A percentile compares a stretch with the other conserved stretches of the same genome.
Evolutionary conservation across 306 rosid species (phyloP).

Genomic region (Prunus armeniaca): DNA sequence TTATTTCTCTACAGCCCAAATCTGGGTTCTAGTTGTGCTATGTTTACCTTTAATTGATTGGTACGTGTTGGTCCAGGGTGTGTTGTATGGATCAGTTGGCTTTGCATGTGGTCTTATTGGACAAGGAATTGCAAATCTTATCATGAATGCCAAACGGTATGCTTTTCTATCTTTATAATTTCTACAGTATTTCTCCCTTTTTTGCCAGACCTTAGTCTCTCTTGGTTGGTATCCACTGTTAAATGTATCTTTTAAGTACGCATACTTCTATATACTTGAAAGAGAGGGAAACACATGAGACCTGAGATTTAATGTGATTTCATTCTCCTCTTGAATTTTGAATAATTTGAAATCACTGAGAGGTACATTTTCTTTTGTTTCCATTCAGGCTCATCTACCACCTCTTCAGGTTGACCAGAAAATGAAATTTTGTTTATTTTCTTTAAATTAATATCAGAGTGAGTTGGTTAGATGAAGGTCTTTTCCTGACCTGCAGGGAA

Average conservation of each 20-base stretch:
- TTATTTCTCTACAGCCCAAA: background rate
- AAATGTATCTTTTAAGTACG: background rate
- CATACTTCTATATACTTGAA: background rate
- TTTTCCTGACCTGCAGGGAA: background rate
- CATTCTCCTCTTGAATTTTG: background rate
- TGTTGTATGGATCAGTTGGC: slow-evolving; percentile 84
- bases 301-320: background rate
- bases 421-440: background rate
- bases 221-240: background rate
- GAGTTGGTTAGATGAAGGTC: background rate
- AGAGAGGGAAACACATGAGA: background rate
- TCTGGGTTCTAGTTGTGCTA: background rate
- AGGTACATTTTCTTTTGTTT: background rate
- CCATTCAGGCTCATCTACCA: background rate
- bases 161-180: background rate
- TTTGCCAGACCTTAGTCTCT: background rate
- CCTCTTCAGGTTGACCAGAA: background rate
- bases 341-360: background rate
- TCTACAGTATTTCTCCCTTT: background rate
- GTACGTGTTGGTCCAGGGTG: slow-evolving; percentile 56
- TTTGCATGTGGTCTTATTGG: slow-evolving; percentile 93
- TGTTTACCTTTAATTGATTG: background rate
- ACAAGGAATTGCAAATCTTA: slow-evolving; percentile 92
- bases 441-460: background rate
- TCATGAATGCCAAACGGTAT: slow-evolving; percentile 91